Evolutionary conservation across 2,329 filamentous ascomycete species (phyloP).

Genomic region (Aspergillus piperis): DNA sequence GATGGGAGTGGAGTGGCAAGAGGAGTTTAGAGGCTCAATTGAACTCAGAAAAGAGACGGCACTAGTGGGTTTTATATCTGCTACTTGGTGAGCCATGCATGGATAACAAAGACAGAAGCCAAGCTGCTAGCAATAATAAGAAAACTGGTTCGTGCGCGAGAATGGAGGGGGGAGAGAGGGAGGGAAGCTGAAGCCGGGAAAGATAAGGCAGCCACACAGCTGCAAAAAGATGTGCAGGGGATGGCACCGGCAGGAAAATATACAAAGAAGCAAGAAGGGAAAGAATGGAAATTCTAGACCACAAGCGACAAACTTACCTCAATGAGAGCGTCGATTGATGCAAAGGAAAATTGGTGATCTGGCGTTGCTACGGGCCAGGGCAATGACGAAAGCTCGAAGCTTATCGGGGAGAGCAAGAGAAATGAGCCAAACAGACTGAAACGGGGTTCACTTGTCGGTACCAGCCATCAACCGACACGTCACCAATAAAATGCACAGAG

Average conservation of each 20-base stretch:
- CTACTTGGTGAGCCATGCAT: constrained; percentile 10
- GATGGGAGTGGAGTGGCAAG: constrained; percentile 9
- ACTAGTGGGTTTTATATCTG: constrained; percentile 3
- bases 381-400: constrained; percentile 14
- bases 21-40: constrained; percentile 2
- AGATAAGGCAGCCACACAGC: constrained; percentile 19
- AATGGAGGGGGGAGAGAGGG: not conserved
- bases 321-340: not conserved
- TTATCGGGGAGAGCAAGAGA: constrained; percentile 13
- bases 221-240: constrained; percentile 1
- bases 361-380: constrained; percentile 1
- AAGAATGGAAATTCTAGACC: constrained; percentile 2
- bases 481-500: not conserved
- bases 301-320: constrained; percentile 9
- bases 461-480: constrained; percentile 5
- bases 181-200: not conserved
- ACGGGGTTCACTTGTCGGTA: not conserved
- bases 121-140: not conserved
- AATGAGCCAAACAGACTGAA: not conserved
- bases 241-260: constrained; percentile 6
- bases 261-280: not conserved
- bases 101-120: not conserved
- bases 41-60: not conserved
- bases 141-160: not conserved
- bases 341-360: not conserved